Base-by-base conservation (phyloP, 371 early-diverging fungal species). In the Scutellospora calospora region DNA sequence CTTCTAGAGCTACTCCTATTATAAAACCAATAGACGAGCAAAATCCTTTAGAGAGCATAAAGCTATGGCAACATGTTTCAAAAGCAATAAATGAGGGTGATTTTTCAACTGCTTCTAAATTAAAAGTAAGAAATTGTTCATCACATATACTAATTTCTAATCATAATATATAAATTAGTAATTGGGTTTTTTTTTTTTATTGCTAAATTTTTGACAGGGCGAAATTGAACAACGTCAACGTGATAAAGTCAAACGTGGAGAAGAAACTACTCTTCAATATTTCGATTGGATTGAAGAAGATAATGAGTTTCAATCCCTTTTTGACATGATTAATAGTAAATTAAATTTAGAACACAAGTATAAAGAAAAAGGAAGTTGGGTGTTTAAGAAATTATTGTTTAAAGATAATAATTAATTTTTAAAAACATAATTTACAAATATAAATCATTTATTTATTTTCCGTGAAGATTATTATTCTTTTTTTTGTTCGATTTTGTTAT, bases 141-240 rank as follows among this genome's bases (percentile, higher is more conserved):
- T 55, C 6, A 20, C 20, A n/a, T 22, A 16, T 3, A 57, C 8
- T 41, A 66, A n/a, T 1, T 8, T 38, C 12, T 45, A 45, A 45
- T 45, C 4, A 11, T 11, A 18, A 16, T 18, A 5, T 29, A 8
- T 60, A 11, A 25, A 27, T 38, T 16, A 20, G 14, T n/a, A n/a
- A n/a, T n/a, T n/a, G n/a, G n/a, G n/a, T n/a, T n/a, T n/a, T n/a
- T n/a, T n/a, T 45, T 45, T 45, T 8, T 45, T 45, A 45, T 22
- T 76, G 1, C 9, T 60, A n/a, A n/a, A n/a, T 33, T 45, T 45
- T 41, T 60, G 22, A 22, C 33, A 78, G 16, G 92, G 96, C 65
- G 97, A 97, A 84, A 94, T 96, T 82, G 88, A 88, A 35, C 97
- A 97, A 84, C 92, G 97, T 25, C 86, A 90, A 27, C 93, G 90